phyloP scores from a whole-genome alignment of 2,329 filamentous ascomycete species.

The Fusarium anguioides region DNA sequence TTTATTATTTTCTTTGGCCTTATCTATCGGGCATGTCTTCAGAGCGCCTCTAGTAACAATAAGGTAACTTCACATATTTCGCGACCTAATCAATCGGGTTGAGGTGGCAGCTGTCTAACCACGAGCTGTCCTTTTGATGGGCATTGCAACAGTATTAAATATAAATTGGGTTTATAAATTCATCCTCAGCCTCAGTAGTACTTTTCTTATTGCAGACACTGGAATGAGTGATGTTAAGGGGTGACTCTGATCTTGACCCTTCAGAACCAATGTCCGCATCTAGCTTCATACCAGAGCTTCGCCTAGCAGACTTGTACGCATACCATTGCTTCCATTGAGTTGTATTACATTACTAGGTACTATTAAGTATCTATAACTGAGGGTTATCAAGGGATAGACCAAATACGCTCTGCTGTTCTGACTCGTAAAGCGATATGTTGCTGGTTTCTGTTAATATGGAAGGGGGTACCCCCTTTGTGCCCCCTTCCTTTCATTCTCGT shows the following conservation, averaged over 20 bases:
- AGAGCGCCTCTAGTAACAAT: background rate
- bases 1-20: background rate
- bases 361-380: background rate
- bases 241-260: constrained; percentile 12
- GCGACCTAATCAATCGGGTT: background rate
- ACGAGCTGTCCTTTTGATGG: background rate
- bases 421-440: background rate
- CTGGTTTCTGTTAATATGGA: background rate
- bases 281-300: constrained; percentile 35
- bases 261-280: constrained; percentile 5
- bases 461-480: background rate
- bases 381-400: constrained; percentile 23
- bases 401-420: background rate
- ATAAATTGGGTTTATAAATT: background rate
- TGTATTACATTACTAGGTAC: background rate
- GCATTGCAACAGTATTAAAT: background rate
- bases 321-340: constrained; percentile 17
- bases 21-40: background rate
- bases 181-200: background rate
- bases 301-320: constrained; percentile 11
- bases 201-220: background rate
- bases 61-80: background rate
- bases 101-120: background rate
- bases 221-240: constrained; percentile 31
- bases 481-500: constrained; percentile 13